These are phyloP conservation scores for Boletus subparvulus DNA, from an alignment of 768 basidiomycete species.

Conservation along the genomic window DNA sequence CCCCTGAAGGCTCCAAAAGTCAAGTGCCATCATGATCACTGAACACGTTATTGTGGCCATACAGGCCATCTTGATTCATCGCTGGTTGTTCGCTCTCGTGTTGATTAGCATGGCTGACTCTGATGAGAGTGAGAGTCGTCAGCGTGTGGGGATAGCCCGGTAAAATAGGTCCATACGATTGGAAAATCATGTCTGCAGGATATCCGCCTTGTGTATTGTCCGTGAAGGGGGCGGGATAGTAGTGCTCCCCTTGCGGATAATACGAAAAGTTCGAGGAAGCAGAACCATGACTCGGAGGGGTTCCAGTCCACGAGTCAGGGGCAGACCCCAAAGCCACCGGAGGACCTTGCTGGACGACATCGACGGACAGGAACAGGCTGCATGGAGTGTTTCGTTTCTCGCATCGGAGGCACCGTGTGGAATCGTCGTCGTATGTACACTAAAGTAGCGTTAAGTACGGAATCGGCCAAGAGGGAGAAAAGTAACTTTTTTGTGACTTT, in stretches of 20 bases:
- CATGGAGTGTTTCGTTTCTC: conserved; percentile 6
- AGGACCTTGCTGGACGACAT: conserved; percentile 8
- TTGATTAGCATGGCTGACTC: conserved; percentile 5
- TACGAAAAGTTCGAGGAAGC: conserved; percentile 1
- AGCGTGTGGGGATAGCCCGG: not conserved
- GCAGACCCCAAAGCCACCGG: not conserved
- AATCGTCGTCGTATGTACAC: conserved; percentile 20
- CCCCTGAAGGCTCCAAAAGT: not conserved
- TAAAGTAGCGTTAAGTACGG: conserved; percentile 4
- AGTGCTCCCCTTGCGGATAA: not conserved
- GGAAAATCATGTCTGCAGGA: conserved; percentile 4
- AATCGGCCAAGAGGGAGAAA: not conserved
- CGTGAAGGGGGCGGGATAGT: not conserved
- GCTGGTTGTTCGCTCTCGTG: conserved; percentile 12
- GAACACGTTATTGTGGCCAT: conserved; percentile 12
- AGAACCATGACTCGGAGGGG: not conserved
- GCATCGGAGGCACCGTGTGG: conserved; percentile 19
- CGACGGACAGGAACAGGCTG: conserved; percentile 16
- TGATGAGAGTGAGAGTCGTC: not conserved
- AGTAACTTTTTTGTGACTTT: conserved; percentile 26
- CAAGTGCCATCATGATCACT: conserved; percentile 10
- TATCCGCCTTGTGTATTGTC: conserved; percentile 3
- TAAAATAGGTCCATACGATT: conserved; percentile 6
- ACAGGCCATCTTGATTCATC: conserved; percentile 4
- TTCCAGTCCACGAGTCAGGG: conserved; percentile 5